These are phyloP conservation scores for Taxawa tesnikishii DNA, from an alignment of 2,329 filamentous ascomycete genomes.

Conservation along the genomic window DNA sequence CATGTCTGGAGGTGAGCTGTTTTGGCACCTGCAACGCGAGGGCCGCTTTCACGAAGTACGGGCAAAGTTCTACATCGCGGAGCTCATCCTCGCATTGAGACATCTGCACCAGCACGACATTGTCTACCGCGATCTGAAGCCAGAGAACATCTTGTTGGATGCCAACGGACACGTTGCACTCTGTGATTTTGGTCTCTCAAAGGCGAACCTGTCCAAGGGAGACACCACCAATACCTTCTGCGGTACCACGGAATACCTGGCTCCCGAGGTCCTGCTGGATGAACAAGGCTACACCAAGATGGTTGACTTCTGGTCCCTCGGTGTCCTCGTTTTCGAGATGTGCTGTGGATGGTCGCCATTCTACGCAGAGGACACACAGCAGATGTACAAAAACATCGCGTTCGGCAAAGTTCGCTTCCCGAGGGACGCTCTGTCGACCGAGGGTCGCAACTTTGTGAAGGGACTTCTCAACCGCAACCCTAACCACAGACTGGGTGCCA, in stretches of 20 bases:
- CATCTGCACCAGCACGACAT: slow-evolving; percentile 96
- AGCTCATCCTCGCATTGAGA: slow-evolving; percentile 87
- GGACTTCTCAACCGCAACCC: slow-evolving; percentile 93
- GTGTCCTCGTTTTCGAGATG: slow-evolving; percentile 98
- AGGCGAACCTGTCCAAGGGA: slow-evolving; percentile 93
- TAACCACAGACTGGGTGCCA: slow-evolving; percentile 84
- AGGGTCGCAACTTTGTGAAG: slow-evolving; percentile 97
- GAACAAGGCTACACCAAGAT: slow-evolving; percentile 98
- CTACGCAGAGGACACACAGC: slow-evolving; percentile 96
- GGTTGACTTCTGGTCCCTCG: slow-evolving; percentile 99
- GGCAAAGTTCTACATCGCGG: slow-evolving; percentile 97
- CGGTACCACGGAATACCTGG: slow-evolving; percentile 93
- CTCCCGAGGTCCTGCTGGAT: slow-evolving; percentile 87
- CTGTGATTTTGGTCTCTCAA: slow-evolving; percentile 94
- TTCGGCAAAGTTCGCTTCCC: slow-evolving; percentile 98
- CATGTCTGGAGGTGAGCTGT: slow-evolving; percentile 96
- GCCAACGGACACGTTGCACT: slow-evolving; percentile 96
- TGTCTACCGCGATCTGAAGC: slow-evolving; percentile 93
- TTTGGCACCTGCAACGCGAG: slow-evolving; percentile 97
- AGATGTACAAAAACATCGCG: slow-evolving; percentile 99
- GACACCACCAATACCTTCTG: slow-evolving; percentile 99
- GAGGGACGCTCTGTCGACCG: slow-evolving; percentile 81
- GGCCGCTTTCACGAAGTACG: slow-evolving; percentile 88
- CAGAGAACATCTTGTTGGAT: slow-evolving; percentile 92
- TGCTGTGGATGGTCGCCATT: slow-evolving; percentile 99